phyloP scores from a whole-genome alignment of 2,329 filamentous ascomycete species.

The Hirsutella thompsonii region DNA sequence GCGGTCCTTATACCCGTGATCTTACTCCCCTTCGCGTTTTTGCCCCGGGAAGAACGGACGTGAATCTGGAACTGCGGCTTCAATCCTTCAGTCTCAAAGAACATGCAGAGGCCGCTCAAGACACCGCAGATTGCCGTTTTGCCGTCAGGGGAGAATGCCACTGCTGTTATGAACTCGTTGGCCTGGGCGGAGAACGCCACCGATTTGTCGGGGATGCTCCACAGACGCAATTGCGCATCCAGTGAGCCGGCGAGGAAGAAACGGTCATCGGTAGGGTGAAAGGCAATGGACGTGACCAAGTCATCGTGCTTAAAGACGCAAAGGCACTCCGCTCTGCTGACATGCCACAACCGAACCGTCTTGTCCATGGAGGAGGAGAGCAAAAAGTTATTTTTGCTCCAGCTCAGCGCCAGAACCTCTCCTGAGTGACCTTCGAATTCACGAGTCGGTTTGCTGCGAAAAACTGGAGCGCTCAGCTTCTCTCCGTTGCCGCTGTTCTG shows the following conservation, averaged over 20 bases:
- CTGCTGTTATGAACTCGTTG: conserved; percentile 83
- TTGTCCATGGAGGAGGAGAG: conserved; percentile 97
- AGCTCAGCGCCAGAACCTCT: conserved; percentile 82
- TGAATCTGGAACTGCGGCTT: conserved; percentile 78
- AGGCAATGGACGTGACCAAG: conserved; percentile 87
- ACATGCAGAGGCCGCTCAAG: conserved; percentile 71
- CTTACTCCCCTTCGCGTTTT: conserved; percentile 93
- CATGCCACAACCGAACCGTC: conserved; percentile 88
- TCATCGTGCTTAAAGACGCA: conserved; percentile 93
- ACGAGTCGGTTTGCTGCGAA: conserved; percentile 61
- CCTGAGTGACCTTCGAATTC: conserved; percentile 76
- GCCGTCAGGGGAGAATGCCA: conserved; percentile 86
- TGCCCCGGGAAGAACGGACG: conserved; percentile 82
- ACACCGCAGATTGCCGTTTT: conserved; percentile 82
- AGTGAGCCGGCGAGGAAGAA: conserved; percentile 93
- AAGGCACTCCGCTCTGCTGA: conserved; percentile 71
- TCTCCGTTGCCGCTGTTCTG: conserved; percentile 27
- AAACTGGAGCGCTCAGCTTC: conserved; percentile 79
- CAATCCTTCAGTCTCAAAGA: conserved; percentile 86
- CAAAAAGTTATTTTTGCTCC: conserved; percentile 98
- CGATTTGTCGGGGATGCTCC: conserved; percentile 95
- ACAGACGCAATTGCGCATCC: conserved; percentile 76
- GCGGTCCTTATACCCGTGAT: conserved; percentile 87
- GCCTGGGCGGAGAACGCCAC: conserved; percentile 70
- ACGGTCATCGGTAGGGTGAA: conserved; percentile 87